Conservation (phyloP, 139 green algal genomes). For the Yamagishiella unicocca region DNA sequence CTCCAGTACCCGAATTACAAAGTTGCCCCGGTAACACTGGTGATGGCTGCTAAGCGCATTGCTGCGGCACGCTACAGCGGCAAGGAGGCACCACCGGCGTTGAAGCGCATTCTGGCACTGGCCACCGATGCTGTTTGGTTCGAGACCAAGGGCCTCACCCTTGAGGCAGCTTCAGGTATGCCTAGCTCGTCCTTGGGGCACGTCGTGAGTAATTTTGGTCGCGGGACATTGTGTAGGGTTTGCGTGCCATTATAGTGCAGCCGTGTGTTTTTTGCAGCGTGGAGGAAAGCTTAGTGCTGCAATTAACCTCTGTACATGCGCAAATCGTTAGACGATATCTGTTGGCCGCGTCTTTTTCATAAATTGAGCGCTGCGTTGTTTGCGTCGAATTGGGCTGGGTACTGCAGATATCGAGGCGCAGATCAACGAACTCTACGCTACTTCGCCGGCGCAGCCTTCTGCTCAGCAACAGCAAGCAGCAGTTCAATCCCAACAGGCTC, state of each 20-base stretch:
- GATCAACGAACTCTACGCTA: conserved; percentile 36
- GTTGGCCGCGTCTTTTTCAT: no score
- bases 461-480: neutral
- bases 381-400: no score
- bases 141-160: neutral
- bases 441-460: neutral
- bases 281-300: no score
- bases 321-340: no score
- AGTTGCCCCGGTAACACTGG: neutral
- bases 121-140: neutral
- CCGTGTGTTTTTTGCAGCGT: no score
- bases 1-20: conserved; percentile 15
- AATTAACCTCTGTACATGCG: no score
- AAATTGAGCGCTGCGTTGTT: no score
- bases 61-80: neutral
- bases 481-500: neutral
- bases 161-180: conserved; percentile 21
- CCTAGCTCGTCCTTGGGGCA: no score
- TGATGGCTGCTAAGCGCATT: conserved; percentile 34
- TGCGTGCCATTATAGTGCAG: no score
- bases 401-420: conserved; percentile 39
- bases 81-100: neutral
- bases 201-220: no score
- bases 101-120: conserved; percentile 12
- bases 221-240: no score